phyloP scores from a whole-genome alignment of 2,329 filamentous ascomycete genomes.

The Penicillium sclerotiorum region DNA sequence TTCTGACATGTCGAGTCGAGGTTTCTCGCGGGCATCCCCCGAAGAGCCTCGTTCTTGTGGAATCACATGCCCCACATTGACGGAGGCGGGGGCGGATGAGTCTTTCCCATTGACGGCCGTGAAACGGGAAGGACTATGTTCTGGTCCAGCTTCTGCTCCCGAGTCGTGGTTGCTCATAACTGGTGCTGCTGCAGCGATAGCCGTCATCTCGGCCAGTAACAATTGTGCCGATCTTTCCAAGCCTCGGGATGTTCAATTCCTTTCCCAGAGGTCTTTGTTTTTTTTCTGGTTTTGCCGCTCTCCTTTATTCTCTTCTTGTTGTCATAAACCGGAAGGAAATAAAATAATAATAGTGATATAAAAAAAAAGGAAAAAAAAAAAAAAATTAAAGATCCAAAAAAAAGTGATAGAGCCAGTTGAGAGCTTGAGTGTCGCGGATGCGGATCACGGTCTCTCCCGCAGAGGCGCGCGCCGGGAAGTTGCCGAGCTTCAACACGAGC shows the following conservation, averaged over 20 bases:
- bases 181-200: constrained; percentile 38
- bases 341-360: not conserved
- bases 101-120: constrained; percentile 51
- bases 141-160: constrained; percentile 38
- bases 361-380: constrained; percentile 7
- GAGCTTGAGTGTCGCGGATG: not conserved
- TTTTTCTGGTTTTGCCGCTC: not conserved
- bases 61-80: constrained; percentile 3
- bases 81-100: constrained; percentile 13
- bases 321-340: not conserved
- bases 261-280: not conserved
- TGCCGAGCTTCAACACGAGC: constrained; percentile 1
- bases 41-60: not conserved
- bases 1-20: not conserved
- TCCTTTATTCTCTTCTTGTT: not conserved
- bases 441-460: not conserved
- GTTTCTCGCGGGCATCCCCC: not conserved
- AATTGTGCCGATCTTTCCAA: not conserved
- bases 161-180: constrained; percentile 37
- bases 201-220: constrained; percentile 31
- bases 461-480: constrained; percentile 7
- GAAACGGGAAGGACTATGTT: constrained; percentile 48
- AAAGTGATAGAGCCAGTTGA: not conserved
- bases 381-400: constrained; percentile 5
- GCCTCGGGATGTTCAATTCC: not conserved